Conservation (phyloP, 1,284 basidiomycete genomes). For the Retiboletus flavoniger region DNA sequence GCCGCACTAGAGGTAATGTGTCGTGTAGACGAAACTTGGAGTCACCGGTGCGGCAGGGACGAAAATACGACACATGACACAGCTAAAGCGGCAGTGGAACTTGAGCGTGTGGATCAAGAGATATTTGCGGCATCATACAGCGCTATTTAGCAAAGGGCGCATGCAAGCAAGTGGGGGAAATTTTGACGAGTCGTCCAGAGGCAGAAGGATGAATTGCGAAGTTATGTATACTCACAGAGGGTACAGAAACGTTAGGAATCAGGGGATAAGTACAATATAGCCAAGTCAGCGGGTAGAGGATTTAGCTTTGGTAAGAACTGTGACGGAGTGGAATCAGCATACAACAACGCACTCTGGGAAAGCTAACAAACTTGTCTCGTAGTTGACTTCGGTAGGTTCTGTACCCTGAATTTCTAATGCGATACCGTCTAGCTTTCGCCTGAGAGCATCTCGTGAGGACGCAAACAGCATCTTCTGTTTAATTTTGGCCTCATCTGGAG, state of each 20-base stretch:
- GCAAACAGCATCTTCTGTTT: slow-evolving; percentile 96
- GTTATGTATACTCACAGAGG: slow-evolving; percentile 15
- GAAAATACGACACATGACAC: slow-evolving; percentile 2
- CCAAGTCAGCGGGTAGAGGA: slow-evolving; percentile 17
- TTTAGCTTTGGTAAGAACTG: slow-evolving; percentile 22
- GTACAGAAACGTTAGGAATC: slow-evolving; percentile 11
- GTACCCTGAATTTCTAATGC: slow-evolving; percentile 86
- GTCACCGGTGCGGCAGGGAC: not conserved
- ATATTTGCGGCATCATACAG: slow-evolving; percentile 11
- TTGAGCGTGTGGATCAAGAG: slow-evolving; percentile 5
- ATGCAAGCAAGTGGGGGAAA: slow-evolving; percentile 2
- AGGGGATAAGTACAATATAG: slow-evolving; percentile 10
- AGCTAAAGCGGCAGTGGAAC: not conserved
- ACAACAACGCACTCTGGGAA: not conserved
- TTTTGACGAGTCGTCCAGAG: slow-evolving; percentile 1
- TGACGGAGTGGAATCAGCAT: slow-evolving; percentile 6
- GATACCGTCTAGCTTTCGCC: slow-evolving; percentile 71
- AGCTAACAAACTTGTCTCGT: slow-evolving; percentile 67
- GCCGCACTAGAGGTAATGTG: not conserved
- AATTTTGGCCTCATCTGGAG: slow-evolving; percentile 84
- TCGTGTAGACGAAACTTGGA: not conserved
- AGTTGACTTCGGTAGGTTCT: slow-evolving; percentile 74
- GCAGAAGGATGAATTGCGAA: not conserved
- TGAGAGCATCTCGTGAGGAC: slow-evolving; percentile 87
- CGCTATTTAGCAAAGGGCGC: slow-evolving; percentile 8